These are phyloP conservation scores for Tylopilus sp. DNA, from an alignment of 768 basidiomycete genomes.

Conservation along the genomic window DNA sequence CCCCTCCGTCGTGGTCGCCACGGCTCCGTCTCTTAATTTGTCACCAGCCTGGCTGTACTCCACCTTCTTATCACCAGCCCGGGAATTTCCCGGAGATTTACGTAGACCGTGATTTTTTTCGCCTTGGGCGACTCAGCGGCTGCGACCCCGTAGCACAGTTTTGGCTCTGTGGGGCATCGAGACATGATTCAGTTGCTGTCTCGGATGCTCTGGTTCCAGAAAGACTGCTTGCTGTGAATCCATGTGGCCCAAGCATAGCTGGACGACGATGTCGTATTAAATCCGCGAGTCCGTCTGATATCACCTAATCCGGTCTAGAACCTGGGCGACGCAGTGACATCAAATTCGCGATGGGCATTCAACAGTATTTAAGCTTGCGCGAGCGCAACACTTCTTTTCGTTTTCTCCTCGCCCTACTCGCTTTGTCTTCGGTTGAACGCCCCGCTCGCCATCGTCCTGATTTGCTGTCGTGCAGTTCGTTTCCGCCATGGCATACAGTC, in stretches of 20 bases:
- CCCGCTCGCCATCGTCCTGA: conserved; percentile 3
- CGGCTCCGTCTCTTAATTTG: not conserved
- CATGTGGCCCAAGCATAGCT: conserved; percentile 1
- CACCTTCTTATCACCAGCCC: not conserved
- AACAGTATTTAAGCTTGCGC: not conserved
- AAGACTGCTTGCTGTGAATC: not conserved
- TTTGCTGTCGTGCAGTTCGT: not conserved
- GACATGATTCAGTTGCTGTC: too few species aligned
- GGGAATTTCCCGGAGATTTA: conserved; percentile 7
- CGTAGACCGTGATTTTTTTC: conserved; percentile 10
- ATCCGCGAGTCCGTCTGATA: not conserved
- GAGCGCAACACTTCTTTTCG: not conserved
- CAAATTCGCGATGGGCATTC: not conserved
- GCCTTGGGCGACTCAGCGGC: not conserved
- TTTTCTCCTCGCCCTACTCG: not conserved
- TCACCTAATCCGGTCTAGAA: conserved; percentile 16
- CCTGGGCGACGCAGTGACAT: not conserved
- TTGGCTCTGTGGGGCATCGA: too few species aligned
- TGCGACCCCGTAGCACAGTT: not conserved
- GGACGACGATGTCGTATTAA: not conserved
- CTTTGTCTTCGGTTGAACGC: not conserved
- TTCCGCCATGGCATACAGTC: conserved; percentile 19
- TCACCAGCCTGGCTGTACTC: not conserved
- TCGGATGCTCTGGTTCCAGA: not conserved
- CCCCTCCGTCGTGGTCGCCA: not conserved